Evolutionary conservation across 192 early-diverging fungal genomes (phyloP).

Genomic region (Coemansia sp.): DNA sequence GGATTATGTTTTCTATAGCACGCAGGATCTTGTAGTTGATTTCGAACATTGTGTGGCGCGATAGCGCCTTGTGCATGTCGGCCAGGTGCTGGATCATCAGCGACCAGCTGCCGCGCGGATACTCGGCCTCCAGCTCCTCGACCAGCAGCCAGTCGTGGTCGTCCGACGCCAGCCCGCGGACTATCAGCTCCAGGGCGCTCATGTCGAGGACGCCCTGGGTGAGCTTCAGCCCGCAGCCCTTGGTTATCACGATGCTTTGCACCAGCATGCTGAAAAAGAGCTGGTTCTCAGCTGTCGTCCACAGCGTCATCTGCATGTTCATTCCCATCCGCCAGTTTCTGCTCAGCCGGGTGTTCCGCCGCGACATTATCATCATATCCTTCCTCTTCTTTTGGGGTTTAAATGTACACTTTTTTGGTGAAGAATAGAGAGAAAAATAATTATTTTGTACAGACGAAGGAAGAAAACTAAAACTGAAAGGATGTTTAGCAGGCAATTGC

Average conservation of each 20-base stretch:
- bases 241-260: conserved; percentile 18
- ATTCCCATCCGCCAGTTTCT: conserved; percentile 33
- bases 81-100: conserved; percentile 35
- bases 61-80: conserved; percentile 31
- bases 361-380: conserved; percentile 8
- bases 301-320: conserved; percentile 25
- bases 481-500: too few relatives aligned
- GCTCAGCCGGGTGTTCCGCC: conserved; percentile 11
- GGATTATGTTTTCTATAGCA: conserved; percentile 30
- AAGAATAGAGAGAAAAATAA: neutral
- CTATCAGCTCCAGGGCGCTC: conserved; percentile 17
- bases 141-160: conserved; percentile 20
- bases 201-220: conserved; percentile 33
- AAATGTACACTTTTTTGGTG: neutral
- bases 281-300: conserved; percentile 26
- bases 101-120: conserved; percentile 36
- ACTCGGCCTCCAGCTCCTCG: conserved; percentile 29
- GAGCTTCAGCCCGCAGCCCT: conserved; percentile 14
- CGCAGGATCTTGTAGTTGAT: conserved; percentile 42
- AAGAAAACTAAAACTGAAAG: neutral
- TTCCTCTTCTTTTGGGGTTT: too few relatives aligned
- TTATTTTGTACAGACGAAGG: too few relatives aligned
- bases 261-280: conserved; percentile 22
- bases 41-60: conserved; percentile 27
- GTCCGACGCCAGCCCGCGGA: conserved; percentile 23